Conservation (phyloP, 2,329 filamentous ascomycete genomes). For the Exophiala lecanii-corni region DNA sequence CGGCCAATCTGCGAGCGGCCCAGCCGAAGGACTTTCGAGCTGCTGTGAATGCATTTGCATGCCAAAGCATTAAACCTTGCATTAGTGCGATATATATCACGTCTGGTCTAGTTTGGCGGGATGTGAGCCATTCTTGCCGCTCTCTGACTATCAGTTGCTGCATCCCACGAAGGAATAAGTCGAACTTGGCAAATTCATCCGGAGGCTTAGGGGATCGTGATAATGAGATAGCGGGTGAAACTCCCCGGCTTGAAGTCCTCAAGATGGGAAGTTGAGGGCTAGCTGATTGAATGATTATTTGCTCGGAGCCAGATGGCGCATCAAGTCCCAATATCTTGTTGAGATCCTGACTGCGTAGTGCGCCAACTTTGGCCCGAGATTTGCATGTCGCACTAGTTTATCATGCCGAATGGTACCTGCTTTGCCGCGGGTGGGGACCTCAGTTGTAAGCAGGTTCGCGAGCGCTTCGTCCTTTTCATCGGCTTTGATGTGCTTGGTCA, state of each 20-base stretch:
- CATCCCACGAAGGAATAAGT: conserved; percentile 2
- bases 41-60: neutral
- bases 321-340: no score
- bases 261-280: no score
- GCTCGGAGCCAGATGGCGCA: no score
- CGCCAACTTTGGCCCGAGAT: conserved; percentile 3
- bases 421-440: neutral
- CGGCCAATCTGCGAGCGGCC: neutral
- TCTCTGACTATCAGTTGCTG: neutral
- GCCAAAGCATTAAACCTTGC: neutral
- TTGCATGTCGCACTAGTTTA: conserved; percentile 5
- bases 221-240: neutral
- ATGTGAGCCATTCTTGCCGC: neutral
- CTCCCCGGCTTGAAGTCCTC: no score
- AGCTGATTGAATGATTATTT: no score
- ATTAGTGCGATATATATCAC: neutral
- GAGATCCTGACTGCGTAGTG: neutral
- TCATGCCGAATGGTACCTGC: neutral
- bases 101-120: neutral
- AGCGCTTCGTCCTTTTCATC: conserved; percentile 3
- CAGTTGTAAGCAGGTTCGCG: neutral
- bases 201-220: neutral
- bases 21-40: neutral
- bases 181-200: neutral
- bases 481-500: conserved; percentile 6